Conservation (phyloP, 2,329 filamentous ascomycete genomes). For the Trichoderma gracile region DNA sequence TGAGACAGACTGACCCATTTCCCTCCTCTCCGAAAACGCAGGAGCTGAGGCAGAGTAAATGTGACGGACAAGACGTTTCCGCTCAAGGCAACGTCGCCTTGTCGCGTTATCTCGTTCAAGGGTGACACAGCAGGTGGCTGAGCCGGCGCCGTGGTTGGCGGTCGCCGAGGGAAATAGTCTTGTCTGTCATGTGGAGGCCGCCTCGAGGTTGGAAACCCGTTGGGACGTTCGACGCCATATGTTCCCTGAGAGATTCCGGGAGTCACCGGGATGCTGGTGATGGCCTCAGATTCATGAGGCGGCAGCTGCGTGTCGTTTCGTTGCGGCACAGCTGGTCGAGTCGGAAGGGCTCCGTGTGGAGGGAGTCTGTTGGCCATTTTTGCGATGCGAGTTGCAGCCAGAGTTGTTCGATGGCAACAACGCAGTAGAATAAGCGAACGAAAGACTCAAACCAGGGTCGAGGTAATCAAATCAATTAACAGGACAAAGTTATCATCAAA, state of each 20-base stretch:
- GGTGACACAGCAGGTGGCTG: neutral
- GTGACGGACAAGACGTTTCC: constrained; percentile 65
- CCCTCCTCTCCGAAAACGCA: constrained; percentile 56
- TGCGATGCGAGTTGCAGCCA: neutral
- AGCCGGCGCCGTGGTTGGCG: neutral
- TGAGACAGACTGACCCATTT: constrained; percentile 57
- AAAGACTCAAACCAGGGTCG: no score
- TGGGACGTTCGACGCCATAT: neutral
- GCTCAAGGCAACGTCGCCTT: constrained; percentile 35
- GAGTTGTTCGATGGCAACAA: neutral
- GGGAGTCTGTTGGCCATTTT: neutral
- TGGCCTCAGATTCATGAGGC: constrained; percentile 3
- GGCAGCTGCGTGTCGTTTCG: neutral
- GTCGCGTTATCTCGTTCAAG: neutral
- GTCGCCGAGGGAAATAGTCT: neutral
- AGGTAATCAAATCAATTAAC: no score
- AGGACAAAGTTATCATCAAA: no score
- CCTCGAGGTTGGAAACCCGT: neutral
- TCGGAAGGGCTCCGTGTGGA: neutral
- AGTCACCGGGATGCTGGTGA: constrained; percentile 22
- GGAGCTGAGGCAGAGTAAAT: constrained; percentile 60
- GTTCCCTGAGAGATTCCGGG: constrained; percentile 21
- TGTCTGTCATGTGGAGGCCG: neutral
- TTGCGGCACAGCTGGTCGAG: neutral
- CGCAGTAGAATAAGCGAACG: no score